Percentiles rank a stretch among this genome's conserved stretches.
phyloP scores from a whole-genome alignment of 1,284 basidiomycete species.

The Tausonia pullulans region DNA sequence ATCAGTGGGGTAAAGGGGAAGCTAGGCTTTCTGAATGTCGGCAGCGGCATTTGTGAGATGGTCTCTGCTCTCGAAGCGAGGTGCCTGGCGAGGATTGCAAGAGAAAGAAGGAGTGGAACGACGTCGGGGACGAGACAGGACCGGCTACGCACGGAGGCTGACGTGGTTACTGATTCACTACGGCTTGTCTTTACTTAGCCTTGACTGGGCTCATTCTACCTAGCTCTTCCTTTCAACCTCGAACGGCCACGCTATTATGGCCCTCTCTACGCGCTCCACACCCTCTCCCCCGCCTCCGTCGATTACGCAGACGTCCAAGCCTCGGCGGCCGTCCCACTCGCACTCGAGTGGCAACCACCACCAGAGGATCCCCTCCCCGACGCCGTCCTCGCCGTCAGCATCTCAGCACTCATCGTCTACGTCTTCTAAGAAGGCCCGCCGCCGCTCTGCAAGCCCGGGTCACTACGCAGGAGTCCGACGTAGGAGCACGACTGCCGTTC shows the following conservation, averaged over 20 bases:
- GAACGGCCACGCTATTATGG: not conserved
- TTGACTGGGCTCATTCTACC: too few relatives aligned
- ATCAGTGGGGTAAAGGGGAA: too few relatives aligned
- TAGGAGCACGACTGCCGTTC: not conserved
- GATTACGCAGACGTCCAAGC: not conserved
- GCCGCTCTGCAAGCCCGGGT: not conserved
- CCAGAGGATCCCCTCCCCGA: slow-evolving; percentile 9
- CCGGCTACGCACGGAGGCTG: too few relatives aligned
- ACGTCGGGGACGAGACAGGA: too few relatives aligned
- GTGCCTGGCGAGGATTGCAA: too few relatives aligned
- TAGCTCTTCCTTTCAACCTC: too few relatives aligned
- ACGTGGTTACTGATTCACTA: too few relatives aligned
- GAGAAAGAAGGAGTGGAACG: too few relatives aligned
- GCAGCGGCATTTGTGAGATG: too few relatives aligned
- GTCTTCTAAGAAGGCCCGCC: not conserved
- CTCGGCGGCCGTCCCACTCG: slow-evolving; percentile 2
- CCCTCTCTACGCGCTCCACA: slow-evolving; percentile 9
- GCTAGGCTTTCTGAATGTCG: too few relatives aligned
- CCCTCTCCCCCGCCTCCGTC: slow-evolving; percentile 5
- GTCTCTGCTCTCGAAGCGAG: too few relatives aligned
- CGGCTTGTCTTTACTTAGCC: too few relatives aligned
- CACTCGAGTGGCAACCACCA: not conserved
- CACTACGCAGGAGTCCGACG: not conserved
- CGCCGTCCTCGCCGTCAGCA: slow-evolving; percentile 8
- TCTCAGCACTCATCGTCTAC: not conserved